These are phyloP conservation scores for Xylariaceae sp. DNA, from an alignment of 2,329 filamentous ascomycete genomes.

Conservation along the genomic window DNA sequence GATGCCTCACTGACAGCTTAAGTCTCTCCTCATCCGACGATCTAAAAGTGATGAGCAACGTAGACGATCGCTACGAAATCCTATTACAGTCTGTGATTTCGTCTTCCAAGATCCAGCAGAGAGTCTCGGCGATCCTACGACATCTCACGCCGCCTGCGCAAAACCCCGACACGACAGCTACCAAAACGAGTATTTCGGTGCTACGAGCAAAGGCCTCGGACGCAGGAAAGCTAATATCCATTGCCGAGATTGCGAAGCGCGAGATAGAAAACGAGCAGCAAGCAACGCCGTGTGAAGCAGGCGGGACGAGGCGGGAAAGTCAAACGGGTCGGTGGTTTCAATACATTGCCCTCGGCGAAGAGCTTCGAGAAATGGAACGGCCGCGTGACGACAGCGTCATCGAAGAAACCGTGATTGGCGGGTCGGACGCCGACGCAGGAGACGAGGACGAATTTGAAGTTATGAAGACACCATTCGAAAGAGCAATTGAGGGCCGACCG, in stretches of 20 bases:
- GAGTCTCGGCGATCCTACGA: slow-evolving; percentile 40
- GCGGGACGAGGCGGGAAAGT: not conserved
- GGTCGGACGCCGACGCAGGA: slow-evolving; percentile 24
- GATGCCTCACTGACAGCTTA: slow-evolving; percentile 24
- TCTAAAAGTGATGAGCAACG: slow-evolving; percentile 39
- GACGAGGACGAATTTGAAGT: slow-evolving; percentile 49
- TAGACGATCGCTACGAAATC: slow-evolving; percentile 45
- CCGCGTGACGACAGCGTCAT: slow-evolving; percentile 34
- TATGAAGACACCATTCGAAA: slow-evolving; percentile 52
- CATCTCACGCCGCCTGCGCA: slow-evolving; percentile 34
- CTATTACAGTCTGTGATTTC: slow-evolving; percentile 51
- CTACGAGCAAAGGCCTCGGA: slow-evolving; percentile 47
- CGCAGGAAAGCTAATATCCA: slow-evolving; percentile 60
- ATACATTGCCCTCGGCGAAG: slow-evolving; percentile 52
- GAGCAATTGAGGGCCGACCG: slow-evolving; percentile 44
- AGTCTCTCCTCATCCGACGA: slow-evolving; percentile 32
- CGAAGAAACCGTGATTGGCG: slow-evolving; percentile 39
- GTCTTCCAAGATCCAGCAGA: slow-evolving; percentile 54
- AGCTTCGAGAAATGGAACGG: slow-evolving; percentile 29
- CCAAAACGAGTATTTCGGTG: slow-evolving; percentile 36
- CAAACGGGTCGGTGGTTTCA: slow-evolving; percentile 41
- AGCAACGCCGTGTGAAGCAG: not conserved
- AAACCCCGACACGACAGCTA: not conserved
- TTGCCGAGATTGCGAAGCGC: slow-evolving; percentile 60
- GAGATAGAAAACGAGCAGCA: slow-evolving; percentile 40